phyloP scores from a whole-genome alignment of 108 stramenopile genomes.

The Pelagomonas calceolata region DNA sequence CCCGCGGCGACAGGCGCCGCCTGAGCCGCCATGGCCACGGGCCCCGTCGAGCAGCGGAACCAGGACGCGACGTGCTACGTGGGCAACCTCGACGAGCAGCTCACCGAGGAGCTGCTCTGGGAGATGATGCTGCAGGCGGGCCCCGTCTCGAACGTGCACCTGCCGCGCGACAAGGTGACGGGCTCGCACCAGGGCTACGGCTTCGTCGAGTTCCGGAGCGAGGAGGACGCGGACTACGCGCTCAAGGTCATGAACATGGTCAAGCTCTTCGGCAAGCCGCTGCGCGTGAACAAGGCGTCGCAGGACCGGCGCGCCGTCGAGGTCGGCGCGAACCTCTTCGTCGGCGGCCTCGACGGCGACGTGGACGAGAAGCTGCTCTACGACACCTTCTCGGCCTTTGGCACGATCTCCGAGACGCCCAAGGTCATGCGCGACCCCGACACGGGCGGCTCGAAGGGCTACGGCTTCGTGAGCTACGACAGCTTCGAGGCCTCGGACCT shows the following conservation, averaged over 20 bases:
- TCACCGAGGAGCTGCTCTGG: slow-evolving; percentile 76
- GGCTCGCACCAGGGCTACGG: slow-evolving; percentile 78
- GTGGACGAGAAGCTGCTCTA: slow-evolving; percentile 95
- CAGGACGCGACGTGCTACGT: slow-evolving; percentile 97
- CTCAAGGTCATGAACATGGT: slow-evolving; percentile 94
- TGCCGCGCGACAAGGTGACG: slow-evolving; percentile 96
- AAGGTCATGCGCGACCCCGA: slow-evolving; percentile 76
- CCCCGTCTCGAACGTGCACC: slow-evolving; percentile 78
- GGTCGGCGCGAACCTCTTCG: slow-evolving; percentile 95
- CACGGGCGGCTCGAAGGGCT: slow-evolving; percentile 75
- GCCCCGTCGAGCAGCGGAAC: slow-evolving; percentile 64
- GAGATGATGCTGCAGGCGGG: slow-evolving; percentile 91
- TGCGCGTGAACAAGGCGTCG: slow-evolving; percentile 77
- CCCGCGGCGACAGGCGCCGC: no score
- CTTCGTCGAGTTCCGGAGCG: slow-evolving; percentile 87
- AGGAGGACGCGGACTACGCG: slow-evolving; percentile 89
- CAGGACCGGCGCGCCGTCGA: slow-evolving; percentile 69
- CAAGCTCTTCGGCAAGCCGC: slow-evolving; percentile 73
- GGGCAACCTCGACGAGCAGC: slow-evolving; percentile 77
- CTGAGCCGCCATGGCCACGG: no score
- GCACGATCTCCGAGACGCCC: slow-evolving; percentile 75
- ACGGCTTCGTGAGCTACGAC: slow-evolving; percentile 86
- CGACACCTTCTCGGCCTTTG: slow-evolving; percentile 96
- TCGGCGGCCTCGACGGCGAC: slow-evolving; percentile 85
- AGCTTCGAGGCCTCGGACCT: slow-evolving; percentile 84